Conservation (phyloP, 805 yeast genomes). For the Teunomyces aglyptinius region DNA sequence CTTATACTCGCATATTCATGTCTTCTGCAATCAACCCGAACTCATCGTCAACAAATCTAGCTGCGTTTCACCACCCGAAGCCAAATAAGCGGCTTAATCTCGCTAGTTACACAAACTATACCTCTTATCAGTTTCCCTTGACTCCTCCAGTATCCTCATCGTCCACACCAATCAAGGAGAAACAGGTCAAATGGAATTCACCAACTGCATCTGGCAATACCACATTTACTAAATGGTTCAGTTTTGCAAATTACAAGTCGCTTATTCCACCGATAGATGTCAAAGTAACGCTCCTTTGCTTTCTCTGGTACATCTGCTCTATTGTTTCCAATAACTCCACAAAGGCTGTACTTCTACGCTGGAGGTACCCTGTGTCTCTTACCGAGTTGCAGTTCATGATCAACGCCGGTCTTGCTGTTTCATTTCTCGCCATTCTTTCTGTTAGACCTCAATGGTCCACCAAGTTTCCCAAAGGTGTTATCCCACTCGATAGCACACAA, state of each 20-base stretch:
- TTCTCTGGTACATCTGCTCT: constrained; percentile 75
- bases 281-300: constrained; percentile 47
- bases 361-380: constrained; percentile 80
- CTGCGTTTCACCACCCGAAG: constrained; percentile 18
- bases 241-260: background rate
- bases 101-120: constrained; percentile 11
- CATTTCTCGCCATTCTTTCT: constrained; percentile 39
- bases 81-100: constrained; percentile 15
- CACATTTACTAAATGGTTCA: background rate
- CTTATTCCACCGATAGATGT: constrained; percentile 23
- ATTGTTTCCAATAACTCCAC: constrained; percentile 81
- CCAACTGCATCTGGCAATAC: background rate
- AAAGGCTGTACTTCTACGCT: constrained; percentile 67
- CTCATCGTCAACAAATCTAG: constrained; percentile 32
- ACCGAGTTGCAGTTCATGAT: constrained; percentile 84
- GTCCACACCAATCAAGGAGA: constrained; percentile 31
- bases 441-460: constrained; percentile 22
- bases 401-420: constrained; percentile 60
- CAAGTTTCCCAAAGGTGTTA: constrained; percentile 46
- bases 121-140: constrained; percentile 21
- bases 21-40: constrained; percentile 35
- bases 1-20: background rate
- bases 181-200: background rate
- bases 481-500: constrained; percentile 36
- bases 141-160: constrained; percentile 37